These are phyloP conservation scores for Iberis pinnata DNA, from an alignment of 345 rosid genomes.

Conservation along the genomic window DNA sequence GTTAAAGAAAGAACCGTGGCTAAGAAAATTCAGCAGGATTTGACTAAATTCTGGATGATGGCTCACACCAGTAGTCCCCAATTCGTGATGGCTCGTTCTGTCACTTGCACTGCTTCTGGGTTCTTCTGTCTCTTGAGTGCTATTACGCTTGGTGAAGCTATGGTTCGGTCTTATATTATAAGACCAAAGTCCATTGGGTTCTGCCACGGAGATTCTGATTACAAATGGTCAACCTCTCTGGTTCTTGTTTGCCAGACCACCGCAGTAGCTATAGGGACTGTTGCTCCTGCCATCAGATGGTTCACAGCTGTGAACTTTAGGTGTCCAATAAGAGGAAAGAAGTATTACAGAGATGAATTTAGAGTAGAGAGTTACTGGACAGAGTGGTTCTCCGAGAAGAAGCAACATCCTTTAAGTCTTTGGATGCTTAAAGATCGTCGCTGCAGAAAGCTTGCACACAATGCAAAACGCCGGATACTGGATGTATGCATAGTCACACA, in stretches of 20 bases:
- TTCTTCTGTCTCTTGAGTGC: slow-evolving; percentile 63
- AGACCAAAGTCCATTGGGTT: slow-evolving; percentile 45
- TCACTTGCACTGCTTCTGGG: slow-evolving; percentile 71
- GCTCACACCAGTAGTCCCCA: slow-evolving; percentile 84
- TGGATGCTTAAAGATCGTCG: slow-evolving; percentile 28
- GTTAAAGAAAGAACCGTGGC: slow-evolving; percentile 29
- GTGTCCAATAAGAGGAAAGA: slow-evolving; percentile 44
- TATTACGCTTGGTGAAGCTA: slow-evolving; percentile 50
- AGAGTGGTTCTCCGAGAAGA: slow-evolving; percentile 50
- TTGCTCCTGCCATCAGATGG: slow-evolving; percentile 75
- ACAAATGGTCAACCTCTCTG: slow-evolving; percentile 59
- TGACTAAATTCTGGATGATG: slow-evolving; percentile 81
- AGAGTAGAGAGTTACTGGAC: slow-evolving; percentile 67
- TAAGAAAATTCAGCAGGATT: slow-evolving; percentile 45
- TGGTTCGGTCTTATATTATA: slow-evolving; percentile 50
- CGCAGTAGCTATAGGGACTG: slow-evolving; percentile 52
- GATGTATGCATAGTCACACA: slow-evolving; percentile 48
- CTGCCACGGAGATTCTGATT: slow-evolving; percentile 69
- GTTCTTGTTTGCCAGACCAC: slow-evolving; percentile 52
- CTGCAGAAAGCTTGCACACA: slow-evolving; percentile 44
- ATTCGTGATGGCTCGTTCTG: slow-evolving; percentile 73
- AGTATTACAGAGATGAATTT: slow-evolving; percentile 27
- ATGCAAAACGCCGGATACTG: slow-evolving; percentile 30
- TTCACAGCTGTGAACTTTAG: slow-evolving; percentile 61
- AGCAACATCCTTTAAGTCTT: slow-evolving; percentile 46